Percentiles rank a stretch among this genome's conserved stretches.
Conservation (phyloP, 768 basidiomycete genomes). For the Lactifluus subvellereus region DNA sequence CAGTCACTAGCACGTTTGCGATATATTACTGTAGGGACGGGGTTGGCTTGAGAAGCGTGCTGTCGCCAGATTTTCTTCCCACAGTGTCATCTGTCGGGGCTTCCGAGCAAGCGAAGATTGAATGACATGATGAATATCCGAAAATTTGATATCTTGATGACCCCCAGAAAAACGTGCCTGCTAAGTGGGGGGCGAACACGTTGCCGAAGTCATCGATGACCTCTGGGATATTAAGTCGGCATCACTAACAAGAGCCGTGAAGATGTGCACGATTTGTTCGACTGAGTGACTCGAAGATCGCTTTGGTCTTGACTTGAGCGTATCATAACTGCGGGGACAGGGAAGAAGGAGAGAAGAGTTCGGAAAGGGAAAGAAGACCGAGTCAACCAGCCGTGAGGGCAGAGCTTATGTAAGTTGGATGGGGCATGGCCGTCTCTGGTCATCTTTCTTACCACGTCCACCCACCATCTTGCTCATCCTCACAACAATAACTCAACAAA, state of each 20-base stretch:
- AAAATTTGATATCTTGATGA: conserved; percentile 3
- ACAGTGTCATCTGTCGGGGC: background rate
- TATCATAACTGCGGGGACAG: background rate
- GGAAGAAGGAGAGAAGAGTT: background rate
- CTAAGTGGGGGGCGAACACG: conserved; percentile 8
- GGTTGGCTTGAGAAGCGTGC: background rate
- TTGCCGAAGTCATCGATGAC: conserved; percentile 17
- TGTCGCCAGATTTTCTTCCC: background rate
- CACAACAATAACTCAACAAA: background rate
- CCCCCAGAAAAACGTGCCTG: background rate
- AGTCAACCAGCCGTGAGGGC: background rate
- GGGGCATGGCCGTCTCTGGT: background rate
- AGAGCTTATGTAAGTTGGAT: conserved; percentile 13
- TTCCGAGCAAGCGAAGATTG: background rate
- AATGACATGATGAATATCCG: background rate
- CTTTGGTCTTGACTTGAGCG: too few species aligned
- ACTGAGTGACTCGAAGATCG: too few species aligned
- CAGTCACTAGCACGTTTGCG: background rate
- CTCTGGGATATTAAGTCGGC: background rate
- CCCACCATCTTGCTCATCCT: conserved; percentile 13
- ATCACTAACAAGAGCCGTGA: background rate
- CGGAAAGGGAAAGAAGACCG: conserved; percentile 1
- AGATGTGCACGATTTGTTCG: background rate
- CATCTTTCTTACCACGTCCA: conserved; percentile 16
- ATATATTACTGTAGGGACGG: background rate